Percentiles rank a stretch among this genome's conserved stretches.
Evolutionary conservation across 768 basidiomycete genomes (phyloP).

Genomic region (Lactarius quietus): DNA sequence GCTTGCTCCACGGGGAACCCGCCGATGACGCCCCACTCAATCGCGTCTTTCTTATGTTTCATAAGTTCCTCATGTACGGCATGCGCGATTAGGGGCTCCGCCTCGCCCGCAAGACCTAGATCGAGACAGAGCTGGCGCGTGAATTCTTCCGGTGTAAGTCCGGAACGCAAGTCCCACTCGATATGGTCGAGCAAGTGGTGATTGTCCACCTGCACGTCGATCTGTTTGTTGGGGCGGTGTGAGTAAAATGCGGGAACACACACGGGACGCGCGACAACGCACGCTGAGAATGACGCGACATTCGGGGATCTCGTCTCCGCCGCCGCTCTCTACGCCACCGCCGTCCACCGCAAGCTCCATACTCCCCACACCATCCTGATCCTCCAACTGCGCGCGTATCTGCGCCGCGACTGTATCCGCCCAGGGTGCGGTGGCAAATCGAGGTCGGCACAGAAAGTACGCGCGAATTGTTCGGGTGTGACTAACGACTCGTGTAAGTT

Average conservation of each 20-base stretch:
- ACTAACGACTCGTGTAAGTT: conserved; percentile 86
- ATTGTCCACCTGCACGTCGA: conserved; percentile 94
- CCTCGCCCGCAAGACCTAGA: conserved; percentile 84
- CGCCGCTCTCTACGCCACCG: conserved; percentile 45
- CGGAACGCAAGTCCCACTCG: conserved; percentile 97
- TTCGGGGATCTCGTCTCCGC: conserved; percentile 54
- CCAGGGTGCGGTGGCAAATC: conserved; percentile 69
- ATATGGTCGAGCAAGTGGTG: conserved; percentile 92
- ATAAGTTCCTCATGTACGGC: conserved; percentile 94
- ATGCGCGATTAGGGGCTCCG: conserved; percentile 83
- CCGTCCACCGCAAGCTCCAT: conserved; percentile 69
- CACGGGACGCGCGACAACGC: conserved; percentile 37
- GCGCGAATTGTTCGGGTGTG: conserved; percentile 81
- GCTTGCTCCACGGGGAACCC: conserved; percentile 43
- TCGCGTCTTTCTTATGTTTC: conserved; percentile 91
- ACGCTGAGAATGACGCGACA: conserved; percentile 82
- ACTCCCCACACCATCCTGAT: conserved; percentile 76
- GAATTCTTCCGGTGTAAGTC: conserved; percentile 85
- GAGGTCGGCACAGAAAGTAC: conserved; percentile 83
- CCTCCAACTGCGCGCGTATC: conserved; percentile 89
- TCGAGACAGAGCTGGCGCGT: conserved; percentile 76
- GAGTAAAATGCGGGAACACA: background rate
- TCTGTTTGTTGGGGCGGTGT: conserved; percentile 44
- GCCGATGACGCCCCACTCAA: conserved; percentile 89
- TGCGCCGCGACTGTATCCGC: conserved; percentile 77